These are phyloP conservation scores for Telfairia occidentalis DNA, from an alignment of 331 rosid genomes.

Conservation along the genomic window DNA sequence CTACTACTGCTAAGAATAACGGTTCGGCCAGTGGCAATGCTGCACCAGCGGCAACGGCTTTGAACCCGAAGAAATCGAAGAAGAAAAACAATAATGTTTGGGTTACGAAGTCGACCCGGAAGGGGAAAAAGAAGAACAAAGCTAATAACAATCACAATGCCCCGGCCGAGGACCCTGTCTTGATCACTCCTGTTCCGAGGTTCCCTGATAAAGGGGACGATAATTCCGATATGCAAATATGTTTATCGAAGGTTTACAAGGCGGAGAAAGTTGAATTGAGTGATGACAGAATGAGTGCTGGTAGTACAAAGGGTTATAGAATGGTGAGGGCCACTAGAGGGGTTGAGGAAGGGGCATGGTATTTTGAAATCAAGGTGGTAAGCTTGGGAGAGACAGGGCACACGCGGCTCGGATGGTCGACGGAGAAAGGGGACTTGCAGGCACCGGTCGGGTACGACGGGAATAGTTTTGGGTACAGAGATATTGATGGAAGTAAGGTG, in stretches of 20 bases:
- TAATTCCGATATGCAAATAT: slow-evolving; percentile 55
- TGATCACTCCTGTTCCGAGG: slow-evolving; percentile 72
- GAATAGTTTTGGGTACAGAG: slow-evolving; percentile 80
- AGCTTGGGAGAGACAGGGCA: slow-evolving; percentile 72
- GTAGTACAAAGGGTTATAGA: slow-evolving; percentile 87
- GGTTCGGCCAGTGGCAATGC: slow-evolving; percentile 6
- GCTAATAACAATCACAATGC: slow-evolving; percentile 31
- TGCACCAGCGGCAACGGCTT: slow-evolving; percentile 15
- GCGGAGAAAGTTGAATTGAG: slow-evolving; percentile 89
- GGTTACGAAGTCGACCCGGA: slow-evolving; percentile 77
- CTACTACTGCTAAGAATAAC: slow-evolving; percentile 3
- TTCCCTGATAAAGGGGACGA: slow-evolving; percentile 88
- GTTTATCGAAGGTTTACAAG: slow-evolving; percentile 79
- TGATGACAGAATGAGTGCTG: slow-evolving; percentile 73
- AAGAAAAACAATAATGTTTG: slow-evolving; percentile 85
- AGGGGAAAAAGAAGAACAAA: slow-evolving; percentile 82
- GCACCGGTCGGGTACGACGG: slow-evolving; percentile 93
- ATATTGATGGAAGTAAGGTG: slow-evolving; percentile 89
- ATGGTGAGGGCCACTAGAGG: slow-evolving; percentile 95
- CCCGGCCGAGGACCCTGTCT: slow-evolving; percentile 58
- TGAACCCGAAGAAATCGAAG: slow-evolving; percentile 68
- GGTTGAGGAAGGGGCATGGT: slow-evolving; percentile 86
- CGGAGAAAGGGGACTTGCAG: slow-evolving; percentile 88
- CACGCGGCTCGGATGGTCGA: slow-evolving; percentile 85
- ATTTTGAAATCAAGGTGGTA: slow-evolving; percentile 67